Evolutionary conservation across 108 stramenopile species (phyloP).

Genomic region (Bacterosira constricta): DNA sequence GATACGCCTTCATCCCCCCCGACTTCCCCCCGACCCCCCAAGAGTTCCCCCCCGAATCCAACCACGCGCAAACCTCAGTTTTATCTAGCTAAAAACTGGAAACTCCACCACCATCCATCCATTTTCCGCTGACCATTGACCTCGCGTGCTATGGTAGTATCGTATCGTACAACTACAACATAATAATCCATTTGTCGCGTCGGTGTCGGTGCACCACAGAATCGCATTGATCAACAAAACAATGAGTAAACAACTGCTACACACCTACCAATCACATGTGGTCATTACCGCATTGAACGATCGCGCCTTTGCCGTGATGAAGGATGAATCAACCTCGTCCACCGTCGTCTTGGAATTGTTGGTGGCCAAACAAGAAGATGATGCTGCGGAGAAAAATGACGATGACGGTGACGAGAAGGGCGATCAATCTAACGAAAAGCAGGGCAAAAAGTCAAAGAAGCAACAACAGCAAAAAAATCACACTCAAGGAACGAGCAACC

Average conservation of each 20-base stretch:
- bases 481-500: slow-evolving; percentile 10
- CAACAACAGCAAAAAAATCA: slow-evolving; percentile 5
- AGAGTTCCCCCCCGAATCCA: too few relatives aligned
- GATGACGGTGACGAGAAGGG: not conserved
- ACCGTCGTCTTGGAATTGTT: slow-evolving; percentile 17
- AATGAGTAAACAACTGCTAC: slow-evolving; percentile 47
- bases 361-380: not conserved
- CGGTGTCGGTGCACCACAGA: too few relatives aligned
- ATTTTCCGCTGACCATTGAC: too few relatives aligned
- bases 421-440: not conserved
- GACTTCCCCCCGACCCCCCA: too few relatives aligned
- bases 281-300: slow-evolving; percentile 34
- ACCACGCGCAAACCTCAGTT: too few relatives aligned
- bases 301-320: slow-evolving; percentile 34
- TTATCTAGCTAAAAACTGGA: too few relatives aligned
- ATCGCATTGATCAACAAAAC: too few relatives aligned
- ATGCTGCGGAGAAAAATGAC: not conserved
- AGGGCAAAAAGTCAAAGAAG: not conserved
- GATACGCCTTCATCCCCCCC: too few relatives aligned
- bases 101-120: too few relatives aligned
- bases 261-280: slow-evolving; percentile 34
- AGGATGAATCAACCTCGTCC: slow-evolving; percentile 7
- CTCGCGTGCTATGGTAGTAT: too few relatives aligned
- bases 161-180: too few relatives aligned
- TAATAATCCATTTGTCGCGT: too few relatives aligned